phyloP scores from a whole-genome alignment of 345 rosid genomes.

The Sisymbrium irio region DNA sequence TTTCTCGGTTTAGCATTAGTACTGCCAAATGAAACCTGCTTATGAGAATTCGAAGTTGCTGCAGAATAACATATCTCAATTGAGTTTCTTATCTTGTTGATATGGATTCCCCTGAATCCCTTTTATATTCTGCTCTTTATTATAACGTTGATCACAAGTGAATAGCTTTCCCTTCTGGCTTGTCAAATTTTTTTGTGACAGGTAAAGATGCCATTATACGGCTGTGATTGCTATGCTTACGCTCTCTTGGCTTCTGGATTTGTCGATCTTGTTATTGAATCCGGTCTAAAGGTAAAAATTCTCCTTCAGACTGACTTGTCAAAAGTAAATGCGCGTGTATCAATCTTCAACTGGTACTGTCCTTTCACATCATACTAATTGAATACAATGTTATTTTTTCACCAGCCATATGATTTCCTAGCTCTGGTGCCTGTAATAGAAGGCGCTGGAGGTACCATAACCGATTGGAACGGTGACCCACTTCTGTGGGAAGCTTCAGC shows the following conservation, averaged over 20 bases:
- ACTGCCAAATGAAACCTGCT: not conserved
- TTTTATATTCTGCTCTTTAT: not conserved
- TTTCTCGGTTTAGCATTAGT: not conserved
- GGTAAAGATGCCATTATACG: slow-evolving; percentile 92
- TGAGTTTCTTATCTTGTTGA: slow-evolving; percentile 3
- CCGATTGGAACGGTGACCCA: slow-evolving; percentile 75
- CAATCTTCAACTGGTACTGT: not conserved
- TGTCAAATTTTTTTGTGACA: slow-evolving; percentile 28
- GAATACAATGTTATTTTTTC: not conserved
- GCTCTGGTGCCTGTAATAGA: slow-evolving; percentile 87
- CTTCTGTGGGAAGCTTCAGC: slow-evolving; percentile 81
- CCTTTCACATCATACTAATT: not conserved
- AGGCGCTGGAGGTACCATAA: slow-evolving; percentile 87
- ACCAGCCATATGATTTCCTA: slow-evolving; percentile 89
- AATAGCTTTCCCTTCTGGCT: slow-evolving; percentile 13
- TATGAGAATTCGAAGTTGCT: not conserved
- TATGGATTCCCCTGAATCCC: not conserved
- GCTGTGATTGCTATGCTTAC: slow-evolving; percentile 98
- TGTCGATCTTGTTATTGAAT: slow-evolving; percentile 94
- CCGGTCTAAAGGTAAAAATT: slow-evolving; percentile 78
- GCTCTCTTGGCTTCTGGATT: slow-evolving; percentile 93
- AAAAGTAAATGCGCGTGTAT: slow-evolving; percentile 3
- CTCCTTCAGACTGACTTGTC: slow-evolving; percentile 8
- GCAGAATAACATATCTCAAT: slow-evolving; percentile 2
- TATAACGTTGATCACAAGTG: not conserved